Evolutionary conservation across 495 filamentous ascomycete genomes (phyloP), one percentile per base, ranked within the genome.

Genomic region (Aspergillus egyptiacus): DNA sequence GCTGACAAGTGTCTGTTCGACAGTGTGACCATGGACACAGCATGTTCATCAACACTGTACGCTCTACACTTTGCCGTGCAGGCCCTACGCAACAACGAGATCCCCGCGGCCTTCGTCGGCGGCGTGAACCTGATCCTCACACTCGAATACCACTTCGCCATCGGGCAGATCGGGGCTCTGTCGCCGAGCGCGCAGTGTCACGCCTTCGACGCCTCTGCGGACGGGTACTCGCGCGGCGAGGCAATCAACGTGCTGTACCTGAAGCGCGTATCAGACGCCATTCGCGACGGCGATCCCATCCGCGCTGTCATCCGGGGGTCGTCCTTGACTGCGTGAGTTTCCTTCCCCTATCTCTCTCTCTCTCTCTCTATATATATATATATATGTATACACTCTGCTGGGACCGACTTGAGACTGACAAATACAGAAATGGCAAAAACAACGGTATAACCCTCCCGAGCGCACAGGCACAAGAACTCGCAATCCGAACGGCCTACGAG

Each of bases 201-300:
- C 49, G 75, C 77, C 0, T 90, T 84, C 50, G 80, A 84, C 56
- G 65, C 69, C 1, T 49, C 63, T 4, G 85, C 81, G 0, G 72
- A 82, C 50, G 85, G 85, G 0, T 89, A 83, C 58, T 80, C 66
- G 0, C 73, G 84, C 14, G 86, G 72, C 5, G 86, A 89, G 54
- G 69, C 57, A 0, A 56, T 72, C 18, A 58, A 27, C 11, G 65
- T 62, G 1, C 25, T 75, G 0, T 66, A 62, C 17, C 35, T 77
- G 11, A 76, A 71, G 37, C 35, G 27, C 0, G 36, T 69, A 0
- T 35, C 38, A 5, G 48, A 63, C 28, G 73, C 74, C 7, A 33
- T 78, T 0, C 33, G 48, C 6, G 70, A 69, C 11, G 55, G 53
- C 0, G 61, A 72, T 39, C 62, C 67, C 0, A 65, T 78, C 11